phyloP scores from a whole-genome alignment of 805 yeast species.

The Sugiyamaella americana region DNA sequence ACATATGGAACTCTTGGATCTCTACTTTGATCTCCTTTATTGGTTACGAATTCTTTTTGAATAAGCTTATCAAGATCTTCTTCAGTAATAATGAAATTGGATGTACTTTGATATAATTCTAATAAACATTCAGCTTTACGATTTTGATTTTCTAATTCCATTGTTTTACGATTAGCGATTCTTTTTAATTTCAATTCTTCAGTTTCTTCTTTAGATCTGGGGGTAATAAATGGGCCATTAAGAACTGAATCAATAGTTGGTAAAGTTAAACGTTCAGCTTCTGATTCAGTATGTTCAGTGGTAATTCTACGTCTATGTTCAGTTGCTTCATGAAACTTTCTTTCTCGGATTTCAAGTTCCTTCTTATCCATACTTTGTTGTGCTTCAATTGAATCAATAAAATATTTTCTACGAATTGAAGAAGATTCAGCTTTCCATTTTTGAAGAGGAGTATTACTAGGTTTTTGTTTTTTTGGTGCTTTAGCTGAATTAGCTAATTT shows the following conservation, averaged over 20 bases:
- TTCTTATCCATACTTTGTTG: slow-evolving; percentile 46
- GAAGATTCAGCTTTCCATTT: slow-evolving; percentile 48
- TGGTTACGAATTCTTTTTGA: slow-evolving; percentile 43
- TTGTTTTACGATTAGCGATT: slow-evolving; percentile 55
- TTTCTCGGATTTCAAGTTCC: slow-evolving; percentile 35
- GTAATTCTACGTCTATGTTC: slow-evolving; percentile 1
- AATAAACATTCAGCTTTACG: slow-evolving; percentile 52
- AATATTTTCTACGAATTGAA: slow-evolving; percentile 65
- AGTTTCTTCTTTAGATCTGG: slow-evolving; percentile 65
- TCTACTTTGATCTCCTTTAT: slow-evolving; percentile 6
- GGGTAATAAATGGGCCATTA: slow-evolving; percentile 64
- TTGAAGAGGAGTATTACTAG: slow-evolving; percentile 28
- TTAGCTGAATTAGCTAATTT: slow-evolving; percentile 50
- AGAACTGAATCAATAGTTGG: slow-evolving; percentile 64
- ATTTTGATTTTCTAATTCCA: slow-evolving; percentile 48
- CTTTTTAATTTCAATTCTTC: slow-evolving; percentile 53
- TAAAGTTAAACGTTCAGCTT: slow-evolving; percentile 57
- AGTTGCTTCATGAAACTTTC: slow-evolving; percentile 32
- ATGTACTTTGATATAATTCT: slow-evolving; percentile 65
- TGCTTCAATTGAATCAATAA: slow-evolving; percentile 52
- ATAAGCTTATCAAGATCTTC: slow-evolving; percentile 54
- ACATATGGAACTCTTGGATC: slow-evolving; percentile 7
- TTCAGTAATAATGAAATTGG: slow-evolving; percentile 67
- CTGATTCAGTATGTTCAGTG: slow-evolving; percentile 31
- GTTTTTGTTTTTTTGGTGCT: slow-evolving; percentile 35